Percentiles rank a stretch among this genome's conserved stretches.
These are phyloP conservation scores for Rhododendron williamsianum DNA, from an alignment of 148 eudicot species.

Conservation along the genomic window DNA sequence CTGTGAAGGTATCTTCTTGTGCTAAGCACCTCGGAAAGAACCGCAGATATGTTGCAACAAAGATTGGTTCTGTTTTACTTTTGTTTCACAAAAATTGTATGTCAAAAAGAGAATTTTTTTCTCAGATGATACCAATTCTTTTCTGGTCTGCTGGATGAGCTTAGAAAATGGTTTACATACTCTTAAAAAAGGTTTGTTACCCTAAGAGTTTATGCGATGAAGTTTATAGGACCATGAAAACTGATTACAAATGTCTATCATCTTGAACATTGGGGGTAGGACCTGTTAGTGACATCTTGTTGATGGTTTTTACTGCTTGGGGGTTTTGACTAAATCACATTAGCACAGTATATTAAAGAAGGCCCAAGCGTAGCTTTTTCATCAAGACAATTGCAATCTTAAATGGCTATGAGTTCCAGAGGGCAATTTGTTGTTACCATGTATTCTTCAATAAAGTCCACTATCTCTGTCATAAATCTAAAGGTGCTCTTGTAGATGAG, in stretches of 20 bases:
- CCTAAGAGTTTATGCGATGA: not conserved
- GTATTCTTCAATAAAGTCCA: not conserved
- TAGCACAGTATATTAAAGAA: not conserved
- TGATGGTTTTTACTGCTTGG: not conserved
- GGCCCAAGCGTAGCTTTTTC: not conserved
- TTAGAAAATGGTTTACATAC: not conserved
- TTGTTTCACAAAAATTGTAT: not conserved
- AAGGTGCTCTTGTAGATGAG: not conserved
- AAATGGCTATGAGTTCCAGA: not conserved
- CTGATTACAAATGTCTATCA: not conserved
- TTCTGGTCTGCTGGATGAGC: not conserved
- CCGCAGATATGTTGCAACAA: not conserved
- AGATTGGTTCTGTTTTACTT: not conserved
- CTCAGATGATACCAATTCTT: not conserved
- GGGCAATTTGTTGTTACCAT: not conserved
- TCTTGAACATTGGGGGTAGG: not conserved
- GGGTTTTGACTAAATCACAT: not conserved
- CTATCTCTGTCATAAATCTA: not conserved
- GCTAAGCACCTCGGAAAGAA: not conserved
- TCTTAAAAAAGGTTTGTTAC: not conserved
- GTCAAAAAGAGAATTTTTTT: not conserved
- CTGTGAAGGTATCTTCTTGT: not conserved
- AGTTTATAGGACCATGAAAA: not conserved
- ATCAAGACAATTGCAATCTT: not conserved
- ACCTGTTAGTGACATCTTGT: not conserved